Conservation (phyloP, 108 stramenopile species). For the Cylindrotheca closterium region DNA sequence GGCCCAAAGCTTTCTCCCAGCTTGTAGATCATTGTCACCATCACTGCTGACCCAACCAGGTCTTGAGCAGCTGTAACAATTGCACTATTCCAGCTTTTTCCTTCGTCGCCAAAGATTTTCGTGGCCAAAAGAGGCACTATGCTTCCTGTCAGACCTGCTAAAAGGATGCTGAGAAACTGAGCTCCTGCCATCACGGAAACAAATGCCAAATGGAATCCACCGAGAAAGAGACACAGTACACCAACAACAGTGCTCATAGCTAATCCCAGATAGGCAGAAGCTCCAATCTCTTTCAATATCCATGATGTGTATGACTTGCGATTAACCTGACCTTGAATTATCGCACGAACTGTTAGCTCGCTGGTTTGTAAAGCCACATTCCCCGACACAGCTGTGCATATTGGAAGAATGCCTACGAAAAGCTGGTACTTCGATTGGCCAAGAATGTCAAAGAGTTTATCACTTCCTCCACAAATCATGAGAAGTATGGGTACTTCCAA, state of each 20-base stretch:
- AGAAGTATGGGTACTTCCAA: conserved; percentile 67
- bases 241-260: conserved; percentile 49
- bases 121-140: conserved; percentile 60
- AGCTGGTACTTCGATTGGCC: conserved; percentile 56
- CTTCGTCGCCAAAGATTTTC: conserved; percentile 50
- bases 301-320: conserved; percentile 39
- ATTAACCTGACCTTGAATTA: conserved; percentile 47
- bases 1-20: conserved; percentile 49
- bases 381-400: conserved; percentile 64
- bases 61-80: conserved; percentile 74
- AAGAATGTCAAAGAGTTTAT: conserved; percentile 48
- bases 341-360: conserved; percentile 57
- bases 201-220: conserved; percentile 53
- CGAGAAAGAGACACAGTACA: conserved; percentile 37
- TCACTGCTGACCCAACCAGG: conserved; percentile 60
- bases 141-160: conserved; percentile 64
- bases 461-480: conserved; percentile 60
- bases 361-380: conserved; percentile 72
- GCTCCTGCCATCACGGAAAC: conserved; percentile 47
- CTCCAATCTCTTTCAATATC: conserved; percentile 53
- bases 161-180: conserved; percentile 51
- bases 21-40: conserved; percentile 59
- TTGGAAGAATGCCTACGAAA: conserved; percentile 54
- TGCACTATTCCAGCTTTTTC: conserved; percentile 61
- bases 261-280: conserved; percentile 50